These are phyloP conservation scores for Diaporthe batatas DNA, from an alignment of 2,329 filamentous ascomycete species.

Conservation along the genomic window DNA sequence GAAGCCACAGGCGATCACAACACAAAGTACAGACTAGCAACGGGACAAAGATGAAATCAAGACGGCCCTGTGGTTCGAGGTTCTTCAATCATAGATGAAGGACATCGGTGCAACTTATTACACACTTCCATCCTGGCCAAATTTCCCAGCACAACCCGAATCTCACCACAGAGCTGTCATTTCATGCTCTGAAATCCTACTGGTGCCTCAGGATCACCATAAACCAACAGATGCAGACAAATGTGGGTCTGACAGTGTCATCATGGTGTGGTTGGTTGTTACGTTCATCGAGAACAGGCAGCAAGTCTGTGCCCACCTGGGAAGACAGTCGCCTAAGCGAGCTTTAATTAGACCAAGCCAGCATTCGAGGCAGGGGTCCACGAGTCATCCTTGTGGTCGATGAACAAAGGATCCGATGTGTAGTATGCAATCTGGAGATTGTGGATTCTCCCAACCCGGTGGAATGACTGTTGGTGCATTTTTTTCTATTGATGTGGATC, in stretches of 20 bases:
- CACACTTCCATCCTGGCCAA: no score
- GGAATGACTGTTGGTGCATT: neutral
- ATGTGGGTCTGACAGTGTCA: neutral
- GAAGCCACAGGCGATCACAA: neutral
- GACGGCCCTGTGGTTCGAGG: no score
- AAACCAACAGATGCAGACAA: neutral
- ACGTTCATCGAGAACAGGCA: neutral
- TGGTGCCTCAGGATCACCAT: neutral
- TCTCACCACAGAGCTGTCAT: no score
- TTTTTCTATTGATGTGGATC: neutral
- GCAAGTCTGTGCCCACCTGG: neutral
- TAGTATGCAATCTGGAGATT: slow-evolving; percentile 19
- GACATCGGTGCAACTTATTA: no score
- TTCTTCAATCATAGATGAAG: no score
- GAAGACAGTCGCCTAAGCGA: neutral
- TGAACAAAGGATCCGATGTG: neutral
- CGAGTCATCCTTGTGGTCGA: neutral
- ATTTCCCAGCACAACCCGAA: no score
- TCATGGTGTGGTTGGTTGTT: no score
- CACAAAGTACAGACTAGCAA: no score
- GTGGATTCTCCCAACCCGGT: neutral
- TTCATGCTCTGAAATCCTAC: neutral
- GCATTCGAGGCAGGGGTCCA: no score
- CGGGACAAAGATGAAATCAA: no score
- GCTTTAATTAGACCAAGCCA: neutral